phyloP scores from a whole-genome alignment of 345 rosid species.

The Aquilaria yunnanensis region DNA sequence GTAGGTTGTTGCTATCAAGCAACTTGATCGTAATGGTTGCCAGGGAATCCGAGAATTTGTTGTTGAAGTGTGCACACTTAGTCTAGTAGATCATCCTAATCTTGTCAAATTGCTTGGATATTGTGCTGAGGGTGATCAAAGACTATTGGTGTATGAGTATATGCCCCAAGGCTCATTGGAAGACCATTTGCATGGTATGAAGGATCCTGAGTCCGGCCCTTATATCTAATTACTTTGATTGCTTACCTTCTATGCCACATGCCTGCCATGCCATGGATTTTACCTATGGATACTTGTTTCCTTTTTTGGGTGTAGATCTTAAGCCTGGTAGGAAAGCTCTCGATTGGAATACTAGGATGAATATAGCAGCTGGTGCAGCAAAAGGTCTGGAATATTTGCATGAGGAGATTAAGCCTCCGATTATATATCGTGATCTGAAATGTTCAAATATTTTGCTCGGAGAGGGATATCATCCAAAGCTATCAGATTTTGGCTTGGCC shows the following conservation, averaged over 20 bases:
- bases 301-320: constrained; percentile 34
- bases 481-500: constrained; percentile 94
- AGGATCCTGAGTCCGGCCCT: not conserved
- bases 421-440: constrained; percentile 86
- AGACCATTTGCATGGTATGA: constrained; percentile 69
- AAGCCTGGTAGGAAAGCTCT: constrained; percentile 40
- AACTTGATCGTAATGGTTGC: constrained; percentile 72
- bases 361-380: constrained; percentile 88
- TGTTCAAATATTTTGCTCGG: constrained; percentile 83
- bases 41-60: constrained; percentile 86
- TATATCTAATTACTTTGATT: constrained; percentile 8
- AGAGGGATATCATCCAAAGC: constrained; percentile 66
- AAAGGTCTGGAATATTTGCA: constrained; percentile 84
- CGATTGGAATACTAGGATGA: constrained; percentile 85
- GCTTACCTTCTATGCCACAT: not conserved
- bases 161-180: constrained; percentile 88
- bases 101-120: constrained; percentile 84
- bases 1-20: constrained; percentile 89
- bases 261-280: not conserved
- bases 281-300: not conserved
- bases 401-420: constrained; percentile 65
- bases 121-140: constrained; percentile 89
- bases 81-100: constrained; percentile 74
- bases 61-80: constrained; percentile 74
- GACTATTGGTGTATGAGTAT: constrained; percentile 80